Evolutionary conservation across 2,329 filamentous ascomycete genomes (phyloP), one percentile per base, ranked within the genome.

Genomic region (Ophiocordyceps australis): DNA sequence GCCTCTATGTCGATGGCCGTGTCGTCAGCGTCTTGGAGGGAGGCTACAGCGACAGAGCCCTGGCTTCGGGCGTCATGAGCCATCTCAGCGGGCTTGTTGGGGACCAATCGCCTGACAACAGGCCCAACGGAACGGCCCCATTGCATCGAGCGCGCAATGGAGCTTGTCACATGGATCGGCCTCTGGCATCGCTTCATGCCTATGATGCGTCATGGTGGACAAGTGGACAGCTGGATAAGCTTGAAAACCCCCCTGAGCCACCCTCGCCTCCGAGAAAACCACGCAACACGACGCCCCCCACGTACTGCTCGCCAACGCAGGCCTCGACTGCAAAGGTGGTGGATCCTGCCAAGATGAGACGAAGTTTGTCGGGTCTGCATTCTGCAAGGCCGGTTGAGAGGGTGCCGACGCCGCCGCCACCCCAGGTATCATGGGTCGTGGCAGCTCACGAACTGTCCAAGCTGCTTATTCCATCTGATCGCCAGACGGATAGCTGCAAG

Each of bases 11-110:
- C 2, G 76, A 91, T 15, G 86, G 86, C 3, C 67, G 89, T 23
- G 63, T 95, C 14, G 75, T 98, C 42, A 95, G 86, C 46, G 83
- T 95, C 3, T 62, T 98, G 14, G 89, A 98, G 50, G 89, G 89
- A 17, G 89, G 89, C 1, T 98, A 98, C 44, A 94, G 85, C 44
- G 81, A 98, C 49, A 71, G 85, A 30, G 89, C 89, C 7, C 55
- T 98, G 25, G 76, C 68, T 27, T 93, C 82, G 18, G 89, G 89
- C 23, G 74, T 94, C 4, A 55, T 94, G 30, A 92, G 85, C 46
- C 89, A 98, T 49, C 47, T 98, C 12, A 81, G 79, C 37, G 89
- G 86, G 5, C 62, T 98, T 20, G 72, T 71, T 21, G 69, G 70
- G 21, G 57, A 57, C 14, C 65, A 60, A 20, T 46, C 45, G 15